These are phyloP conservation scores for Penicillium aurantiogriseum DNA, from an alignment of 2,329 filamentous ascomycete genomes.

Conservation along the genomic window DNA sequence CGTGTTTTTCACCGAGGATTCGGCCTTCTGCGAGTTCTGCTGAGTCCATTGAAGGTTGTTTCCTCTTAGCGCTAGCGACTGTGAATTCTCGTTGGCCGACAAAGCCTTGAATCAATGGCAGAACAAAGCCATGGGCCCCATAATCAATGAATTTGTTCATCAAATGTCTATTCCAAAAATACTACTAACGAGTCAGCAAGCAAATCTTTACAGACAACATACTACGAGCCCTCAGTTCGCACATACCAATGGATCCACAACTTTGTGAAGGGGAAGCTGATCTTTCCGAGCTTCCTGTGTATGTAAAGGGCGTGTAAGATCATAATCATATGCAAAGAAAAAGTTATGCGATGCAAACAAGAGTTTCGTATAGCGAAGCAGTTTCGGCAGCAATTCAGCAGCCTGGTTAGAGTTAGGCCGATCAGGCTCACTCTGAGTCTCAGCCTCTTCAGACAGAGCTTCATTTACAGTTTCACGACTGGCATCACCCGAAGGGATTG, in stretches of 20 bases:
- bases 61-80: conserved; percentile 52
- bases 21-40: conserved; percentile 27
- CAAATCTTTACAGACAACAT: background rate
- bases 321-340: conserved; percentile 92
- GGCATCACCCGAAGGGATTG: conserved; percentile 6
- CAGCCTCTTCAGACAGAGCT: conserved; percentile 5
- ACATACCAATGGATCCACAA: conserved; percentile 65
- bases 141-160: conserved; percentile 69
- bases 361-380: conserved; percentile 78
- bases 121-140: conserved; percentile 67
- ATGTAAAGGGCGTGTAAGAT: conserved; percentile 70
- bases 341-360: conserved; percentile 85
- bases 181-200: conserved; percentile 46
- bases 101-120: conserved; percentile 92
- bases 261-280: conserved; percentile 64
- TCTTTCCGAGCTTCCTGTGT: conserved; percentile 41
- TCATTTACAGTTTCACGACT: conserved; percentile 12
- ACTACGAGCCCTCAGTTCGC: background rate
- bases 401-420: conserved; percentile 39
- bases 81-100: conserved; percentile 82
- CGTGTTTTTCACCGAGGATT: conserved; percentile 46
- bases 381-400: conserved; percentile 70
- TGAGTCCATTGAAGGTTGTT: conserved; percentile 8
- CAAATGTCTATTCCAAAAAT: conserved; percentile 88
- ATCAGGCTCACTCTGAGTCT: conserved; percentile 6